Evolutionary conservation across 208 protist species (phyloP).

Genomic region (Crithidia sp.): DNA sequence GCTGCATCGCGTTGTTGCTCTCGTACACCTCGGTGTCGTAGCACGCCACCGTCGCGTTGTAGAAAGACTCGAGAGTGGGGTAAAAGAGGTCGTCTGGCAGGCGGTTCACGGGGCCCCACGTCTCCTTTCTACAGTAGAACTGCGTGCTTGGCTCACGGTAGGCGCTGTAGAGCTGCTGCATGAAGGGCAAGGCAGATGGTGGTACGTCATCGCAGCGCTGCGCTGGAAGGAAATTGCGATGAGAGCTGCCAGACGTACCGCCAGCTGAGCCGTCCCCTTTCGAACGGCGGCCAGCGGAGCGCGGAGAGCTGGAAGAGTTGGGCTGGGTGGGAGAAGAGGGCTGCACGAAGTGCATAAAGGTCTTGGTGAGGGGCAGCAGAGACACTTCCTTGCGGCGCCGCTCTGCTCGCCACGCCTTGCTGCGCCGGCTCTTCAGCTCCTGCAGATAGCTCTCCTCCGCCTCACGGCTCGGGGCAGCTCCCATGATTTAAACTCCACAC

Average conservation of each 20-base stretch:
- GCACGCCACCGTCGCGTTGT: constrained; percentile 40
- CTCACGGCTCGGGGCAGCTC: constrained; percentile 19
- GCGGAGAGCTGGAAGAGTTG: too few species aligned
- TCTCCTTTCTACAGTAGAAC: constrained; percentile 44
- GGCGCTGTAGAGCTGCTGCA: constrained; percentile 48
- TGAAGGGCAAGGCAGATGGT: constrained; percentile 30
- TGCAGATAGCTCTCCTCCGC: constrained; percentile 12
- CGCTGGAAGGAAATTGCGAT: background rate
- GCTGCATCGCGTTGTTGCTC: constrained; percentile 43
- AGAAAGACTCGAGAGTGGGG: constrained; percentile 44
- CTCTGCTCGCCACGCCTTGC: background rate
- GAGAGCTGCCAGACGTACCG: background rate
- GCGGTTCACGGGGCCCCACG: constrained; percentile 22
- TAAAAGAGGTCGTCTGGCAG: constrained; percentile 30
- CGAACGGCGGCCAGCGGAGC: too few species aligned
- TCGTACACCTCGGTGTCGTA: constrained; percentile 47
- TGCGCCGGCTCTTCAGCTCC: background rate
- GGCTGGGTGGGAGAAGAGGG: too few species aligned
- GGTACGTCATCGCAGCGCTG: background rate
- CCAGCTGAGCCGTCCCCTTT: background rate
- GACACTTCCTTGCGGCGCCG: constrained; percentile 10
- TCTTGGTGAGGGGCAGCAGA: constrained; percentile 18
- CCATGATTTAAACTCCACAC: background rate
- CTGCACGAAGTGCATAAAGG: constrained; percentile 6
- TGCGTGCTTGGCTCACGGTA: constrained; percentile 42